phyloP scores from a whole-genome alignment of 2,329 filamentous ascomycete genomes.

The Diaporthe eres region DNA sequence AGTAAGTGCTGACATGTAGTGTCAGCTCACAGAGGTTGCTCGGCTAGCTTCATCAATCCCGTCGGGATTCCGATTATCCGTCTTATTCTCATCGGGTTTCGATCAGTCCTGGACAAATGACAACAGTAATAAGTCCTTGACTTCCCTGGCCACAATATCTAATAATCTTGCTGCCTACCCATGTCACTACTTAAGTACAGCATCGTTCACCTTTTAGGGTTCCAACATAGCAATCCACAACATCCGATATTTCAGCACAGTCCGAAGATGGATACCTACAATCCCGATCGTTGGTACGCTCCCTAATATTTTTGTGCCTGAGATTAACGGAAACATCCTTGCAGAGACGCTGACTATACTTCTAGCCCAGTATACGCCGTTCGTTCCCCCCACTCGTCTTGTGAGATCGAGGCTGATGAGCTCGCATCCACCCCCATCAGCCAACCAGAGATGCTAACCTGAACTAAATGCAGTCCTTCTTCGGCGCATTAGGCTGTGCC shows the following conservation, averaged over 20 bases:
- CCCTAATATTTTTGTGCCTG: accelerated
- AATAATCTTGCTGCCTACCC: background rate
- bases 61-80: slow-evolving; percentile 13
- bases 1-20: background rate
- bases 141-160: too few relatives aligned
- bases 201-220: too few relatives aligned
- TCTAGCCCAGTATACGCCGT: slow-evolving; percentile 19
- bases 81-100: background rate
- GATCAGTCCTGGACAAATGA: too few relatives aligned
- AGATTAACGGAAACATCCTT: accelerated
- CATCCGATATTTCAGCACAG: background rate
- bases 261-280: slow-evolving; percentile 5
- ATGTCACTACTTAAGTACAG: background rate
- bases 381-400: background rate
- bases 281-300: slow-evolving; percentile 8
- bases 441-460: background rate
- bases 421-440: background rate
- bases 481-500: slow-evolving; percentile 96
- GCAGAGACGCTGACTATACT: background rate
- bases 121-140: background rate
- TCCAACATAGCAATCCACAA: background rate
- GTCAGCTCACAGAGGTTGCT: background rate
- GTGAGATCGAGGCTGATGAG: background rate
- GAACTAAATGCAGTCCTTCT: slow-evolving; percentile 75
- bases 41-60: background rate